phyloP scores from a whole-genome alignment of 768 basidiomycete genomes.

The Russula dissimulans region DNA sequence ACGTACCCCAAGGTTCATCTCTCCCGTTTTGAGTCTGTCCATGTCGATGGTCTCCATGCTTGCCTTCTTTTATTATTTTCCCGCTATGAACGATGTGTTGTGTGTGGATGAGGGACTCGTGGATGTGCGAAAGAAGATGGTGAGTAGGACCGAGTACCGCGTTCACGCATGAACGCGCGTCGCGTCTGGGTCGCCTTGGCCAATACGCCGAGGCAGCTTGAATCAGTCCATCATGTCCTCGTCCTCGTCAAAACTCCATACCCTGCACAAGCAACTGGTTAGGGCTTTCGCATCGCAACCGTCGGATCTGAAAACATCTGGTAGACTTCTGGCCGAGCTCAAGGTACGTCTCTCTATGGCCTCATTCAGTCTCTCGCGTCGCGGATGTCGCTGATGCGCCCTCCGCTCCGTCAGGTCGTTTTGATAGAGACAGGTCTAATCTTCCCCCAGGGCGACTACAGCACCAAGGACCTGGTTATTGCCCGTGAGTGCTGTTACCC shows the following conservation, averaged over 20 bases:
- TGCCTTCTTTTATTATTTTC: slow-evolving; percentile 34
- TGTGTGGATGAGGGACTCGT: slow-evolving; percentile 16
- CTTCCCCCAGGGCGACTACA: slow-evolving; percentile 57
- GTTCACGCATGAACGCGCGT: slow-evolving; percentile 28
- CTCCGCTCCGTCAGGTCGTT: slow-evolving; percentile 44
- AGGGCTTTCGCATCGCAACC: slow-evolving; percentile 56
- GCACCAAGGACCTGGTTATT: slow-evolving; percentile 49
- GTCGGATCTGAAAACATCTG: slow-evolving; percentile 60
- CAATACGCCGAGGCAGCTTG: not conserved
- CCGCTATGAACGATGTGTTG: slow-evolving; percentile 21
- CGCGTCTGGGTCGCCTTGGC: not conserved
- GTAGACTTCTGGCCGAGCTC: slow-evolving; percentile 54
- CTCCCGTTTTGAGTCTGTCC: slow-evolving; percentile 82
- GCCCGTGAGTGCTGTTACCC: slow-evolving; percentile 9
- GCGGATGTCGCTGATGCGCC: not conserved
- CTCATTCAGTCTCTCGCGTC: not conserved
- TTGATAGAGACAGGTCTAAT: slow-evolving; percentile 71
- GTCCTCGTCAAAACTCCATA: slow-evolving; percentile 45
- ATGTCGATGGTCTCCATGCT: slow-evolving; percentile 60
- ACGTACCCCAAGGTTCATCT: slow-evolving; percentile 94
- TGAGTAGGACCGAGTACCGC: slow-evolving; percentile 14
- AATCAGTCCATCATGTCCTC: slow-evolving; percentile 25
- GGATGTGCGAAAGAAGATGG: not conserved
- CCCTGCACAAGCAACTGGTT: slow-evolving; percentile 57
- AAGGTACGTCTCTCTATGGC: slow-evolving; percentile 42